Conservation (phyloP, 1,284 basidiomycete species). For the Afroboletus lepidellus region DNA sequence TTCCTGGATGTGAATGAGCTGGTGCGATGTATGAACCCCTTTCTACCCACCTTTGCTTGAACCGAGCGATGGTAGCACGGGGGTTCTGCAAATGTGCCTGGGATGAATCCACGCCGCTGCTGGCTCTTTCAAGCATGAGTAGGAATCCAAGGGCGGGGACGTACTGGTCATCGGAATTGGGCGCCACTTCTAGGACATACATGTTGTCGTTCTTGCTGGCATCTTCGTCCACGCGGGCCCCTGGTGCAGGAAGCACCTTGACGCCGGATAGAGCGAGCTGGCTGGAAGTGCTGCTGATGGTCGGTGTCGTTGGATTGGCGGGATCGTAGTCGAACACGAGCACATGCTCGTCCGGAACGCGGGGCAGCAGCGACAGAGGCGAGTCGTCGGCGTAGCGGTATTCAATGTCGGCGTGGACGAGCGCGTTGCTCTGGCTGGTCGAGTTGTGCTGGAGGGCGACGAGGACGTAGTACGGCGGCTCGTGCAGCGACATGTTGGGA, state of each 20-base stretch:
- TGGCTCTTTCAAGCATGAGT: slow-evolving; percentile 9
- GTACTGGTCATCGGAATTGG: slow-evolving; percentile 46
- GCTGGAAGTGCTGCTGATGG: slow-evolving; percentile 61
- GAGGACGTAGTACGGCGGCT: slow-evolving; percentile 61
- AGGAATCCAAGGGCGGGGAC: not conserved
- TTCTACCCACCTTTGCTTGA: slow-evolving; percentile 57
- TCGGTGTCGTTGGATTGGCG: slow-evolving; percentile 34
- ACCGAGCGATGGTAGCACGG: slow-evolving; percentile 51
- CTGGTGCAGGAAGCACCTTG: slow-evolving; percentile 69
- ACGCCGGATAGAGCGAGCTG: slow-evolving; percentile 58
- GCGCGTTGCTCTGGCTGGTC: slow-evolving; percentile 36
- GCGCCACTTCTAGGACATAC: slow-evolving; percentile 69
- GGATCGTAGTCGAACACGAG: slow-evolving; percentile 67
- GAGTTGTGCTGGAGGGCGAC: slow-evolving; percentile 41
- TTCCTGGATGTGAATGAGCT: slow-evolving; percentile 45
- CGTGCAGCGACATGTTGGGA: slow-evolving; percentile 13
- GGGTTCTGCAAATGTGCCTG: slow-evolving; percentile 48
- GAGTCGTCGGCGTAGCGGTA: slow-evolving; percentile 80
- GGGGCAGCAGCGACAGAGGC: slow-evolving; percentile 58
- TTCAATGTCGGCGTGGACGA: slow-evolving; percentile 73
- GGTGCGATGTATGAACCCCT: not conserved
- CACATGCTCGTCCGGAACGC: slow-evolving; percentile 60
- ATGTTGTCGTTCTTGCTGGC: slow-evolving; percentile 58
- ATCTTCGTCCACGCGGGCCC: slow-evolving; percentile 49
- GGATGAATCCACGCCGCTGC: slow-evolving; percentile 34